These are phyloP conservation scores for Termitomyces sp. DNA, from an alignment of 768 basidiomycete genomes.

Conservation along the genomic window DNA sequence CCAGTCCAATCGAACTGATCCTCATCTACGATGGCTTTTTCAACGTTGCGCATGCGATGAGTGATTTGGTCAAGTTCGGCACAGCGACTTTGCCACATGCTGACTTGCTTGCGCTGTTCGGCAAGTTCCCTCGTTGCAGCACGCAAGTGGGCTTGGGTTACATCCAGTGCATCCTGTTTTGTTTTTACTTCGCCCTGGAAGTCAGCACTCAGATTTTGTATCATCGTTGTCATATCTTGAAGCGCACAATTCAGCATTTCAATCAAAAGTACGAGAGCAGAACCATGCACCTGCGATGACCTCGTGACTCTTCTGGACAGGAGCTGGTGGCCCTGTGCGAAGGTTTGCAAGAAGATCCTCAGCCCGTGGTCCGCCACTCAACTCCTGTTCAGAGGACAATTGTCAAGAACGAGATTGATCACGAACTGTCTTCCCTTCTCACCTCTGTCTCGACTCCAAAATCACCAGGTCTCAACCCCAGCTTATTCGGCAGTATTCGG, in stretches of 20 bases:
- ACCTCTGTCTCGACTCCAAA: conserved; percentile 94
- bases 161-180: conserved; percentile 85
- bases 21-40: conserved; percentile 73
- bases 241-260: neutral
- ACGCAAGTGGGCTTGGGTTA: conserved; percentile 81
- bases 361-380: conserved; percentile 62
- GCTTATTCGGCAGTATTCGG: conserved; percentile 81
- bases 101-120: conserved; percentile 83
- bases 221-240: conserved; percentile 80
- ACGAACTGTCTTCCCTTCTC: conserved; percentile 16
- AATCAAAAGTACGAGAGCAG: neutral
- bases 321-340: conserved; percentile 67
- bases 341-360: conserved; percentile 79
- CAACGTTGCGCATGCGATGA: conserved; percentile 80
- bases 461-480: conserved; percentile 90
- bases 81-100: conserved; percentile 66
- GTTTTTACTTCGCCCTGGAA: conserved; percentile 80
- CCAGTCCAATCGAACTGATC: conserved; percentile 90
- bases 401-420: neutral
- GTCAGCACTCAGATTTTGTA: conserved; percentile 71
- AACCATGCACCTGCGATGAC: conserved; percentile 61
- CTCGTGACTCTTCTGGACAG: conserved; percentile 85
- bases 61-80: conserved; percentile 76
- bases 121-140: conserved; percentile 88
- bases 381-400: conserved; percentile 39